phyloP scores from a whole-genome alignment of 2,329 filamentous ascomycete genomes.

The Colletotrichum musae region DNA sequence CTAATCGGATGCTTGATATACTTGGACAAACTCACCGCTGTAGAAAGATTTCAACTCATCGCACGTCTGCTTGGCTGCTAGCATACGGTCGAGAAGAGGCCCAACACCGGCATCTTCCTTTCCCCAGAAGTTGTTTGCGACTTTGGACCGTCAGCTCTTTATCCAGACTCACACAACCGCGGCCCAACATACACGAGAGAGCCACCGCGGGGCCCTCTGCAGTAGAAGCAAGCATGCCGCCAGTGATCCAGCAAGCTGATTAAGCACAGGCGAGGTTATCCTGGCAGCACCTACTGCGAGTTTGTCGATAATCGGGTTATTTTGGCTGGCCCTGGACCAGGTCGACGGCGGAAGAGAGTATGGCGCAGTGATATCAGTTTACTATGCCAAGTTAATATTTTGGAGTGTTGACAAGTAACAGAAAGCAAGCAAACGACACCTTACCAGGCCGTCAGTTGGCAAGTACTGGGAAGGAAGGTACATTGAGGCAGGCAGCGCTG shows the following conservation, averaged over 20 bases:
- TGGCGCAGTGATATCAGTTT: too few species aligned
- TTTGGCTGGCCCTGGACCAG: too few species aligned
- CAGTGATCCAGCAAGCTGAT: background rate
- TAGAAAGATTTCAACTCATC: slow-evolving; percentile 97
- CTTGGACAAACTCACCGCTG: slow-evolving; percentile 69
- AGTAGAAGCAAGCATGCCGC: slow-evolving; percentile 72
- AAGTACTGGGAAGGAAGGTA: too few species aligned
- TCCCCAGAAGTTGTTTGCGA: slow-evolving; percentile 99
- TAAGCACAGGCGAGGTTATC: background rate
- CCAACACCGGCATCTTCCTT: slow-evolving; percentile 97
- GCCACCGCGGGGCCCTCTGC: slow-evolving; percentile 75
- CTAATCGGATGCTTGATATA: background rate
- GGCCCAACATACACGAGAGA: slow-evolving; percentile 71
- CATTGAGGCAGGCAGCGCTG: too few species aligned
- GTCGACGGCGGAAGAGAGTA: too few species aligned
- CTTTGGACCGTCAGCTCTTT: slow-evolving; percentile 60
- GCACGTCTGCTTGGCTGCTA: slow-evolving; percentile 91
- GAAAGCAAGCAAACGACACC: too few species aligned
- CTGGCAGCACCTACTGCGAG: background rate
- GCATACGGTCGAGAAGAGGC: slow-evolving; percentile 94
- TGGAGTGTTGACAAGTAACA: too few species aligned
- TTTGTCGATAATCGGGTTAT: background rate
- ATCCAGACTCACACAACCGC: background rate
- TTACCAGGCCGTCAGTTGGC: too few species aligned
- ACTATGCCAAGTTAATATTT: too few species aligned